These are phyloP conservation scores for Eucalyptus tenuipes DNA, from an alignment of 345 rosid species.

Conservation along the genomic window DNA sequence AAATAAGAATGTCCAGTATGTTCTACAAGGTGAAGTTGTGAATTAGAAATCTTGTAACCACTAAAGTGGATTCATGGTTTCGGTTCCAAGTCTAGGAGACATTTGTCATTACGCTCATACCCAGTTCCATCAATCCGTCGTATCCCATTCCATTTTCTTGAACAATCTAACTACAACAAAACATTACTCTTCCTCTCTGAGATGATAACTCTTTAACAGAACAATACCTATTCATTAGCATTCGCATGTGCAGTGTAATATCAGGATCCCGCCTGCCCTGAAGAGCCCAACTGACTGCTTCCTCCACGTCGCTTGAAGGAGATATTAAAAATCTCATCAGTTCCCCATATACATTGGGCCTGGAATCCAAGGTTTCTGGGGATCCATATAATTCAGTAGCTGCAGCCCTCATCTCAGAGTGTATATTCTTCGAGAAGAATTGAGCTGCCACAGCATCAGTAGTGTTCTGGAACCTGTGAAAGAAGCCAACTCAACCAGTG, in stretches of 20 bases:
- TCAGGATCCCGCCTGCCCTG: conserved; percentile 58
- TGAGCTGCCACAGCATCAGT: conserved; percentile 95
- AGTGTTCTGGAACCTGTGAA: conserved; percentile 81
- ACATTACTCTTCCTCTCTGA: neutral
- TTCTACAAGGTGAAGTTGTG: neutral
- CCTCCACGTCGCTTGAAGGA: conserved; percentile 69
- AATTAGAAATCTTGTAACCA: neutral
- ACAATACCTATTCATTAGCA: conserved; percentile 76
- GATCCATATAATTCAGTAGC: conserved; percentile 66
- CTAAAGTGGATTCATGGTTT: neutral
- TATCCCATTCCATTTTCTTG: neutral
- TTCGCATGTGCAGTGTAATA: conserved; percentile 81
- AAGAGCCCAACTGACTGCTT: conserved; percentile 75
- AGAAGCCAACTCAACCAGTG: neutral
- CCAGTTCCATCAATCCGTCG: neutral
- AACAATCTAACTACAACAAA: neutral
- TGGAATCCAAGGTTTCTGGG: conserved; percentile 33
- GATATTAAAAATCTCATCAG: conserved; percentile 72
- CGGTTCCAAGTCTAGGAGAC: neutral
- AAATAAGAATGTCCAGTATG: neutral
- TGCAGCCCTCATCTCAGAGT: conserved; percentile 66
- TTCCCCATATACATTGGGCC: conserved; percentile 90
- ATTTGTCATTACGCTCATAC: neutral
- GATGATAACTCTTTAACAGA: neutral
- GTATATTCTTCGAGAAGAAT: conserved; percentile 82